These are phyloP conservation scores for Naganishia sp. DNA, from an alignment of 1,284 basidiomycete species.

Conservation along the genomic window DNA sequence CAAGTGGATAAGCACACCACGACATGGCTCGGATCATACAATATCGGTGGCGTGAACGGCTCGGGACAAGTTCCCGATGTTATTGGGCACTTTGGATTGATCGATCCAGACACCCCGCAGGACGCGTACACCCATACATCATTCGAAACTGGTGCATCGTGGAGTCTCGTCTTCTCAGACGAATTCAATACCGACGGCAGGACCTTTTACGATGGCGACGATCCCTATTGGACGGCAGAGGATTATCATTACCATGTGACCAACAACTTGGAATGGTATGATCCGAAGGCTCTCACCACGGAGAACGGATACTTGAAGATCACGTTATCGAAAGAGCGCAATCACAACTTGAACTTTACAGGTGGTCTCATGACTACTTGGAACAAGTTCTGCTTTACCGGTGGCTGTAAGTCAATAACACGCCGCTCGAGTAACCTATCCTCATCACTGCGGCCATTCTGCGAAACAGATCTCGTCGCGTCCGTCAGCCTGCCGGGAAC, in stretches of 20 bases:
- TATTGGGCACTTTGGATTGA: constrained; percentile 49
- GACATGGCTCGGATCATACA: constrained; percentile 56
- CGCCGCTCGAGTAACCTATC: neutral
- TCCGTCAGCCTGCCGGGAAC: constrained; percentile 71
- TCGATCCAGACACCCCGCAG: constrained; percentile 70
- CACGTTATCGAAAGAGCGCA: constrained; percentile 60
- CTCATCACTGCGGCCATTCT: neutral
- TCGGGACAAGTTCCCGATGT: constrained; percentile 57
- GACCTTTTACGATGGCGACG: constrained; percentile 61
- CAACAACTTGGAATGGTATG: constrained; percentile 74
- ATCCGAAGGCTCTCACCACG: constrained; percentile 61
- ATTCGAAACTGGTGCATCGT: constrained; percentile 68
- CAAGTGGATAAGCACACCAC: constrained; percentile 45
- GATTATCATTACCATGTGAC: constrained; percentile 67
- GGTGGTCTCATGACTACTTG: constrained; percentile 68
- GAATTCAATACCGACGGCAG: constrained; percentile 80
- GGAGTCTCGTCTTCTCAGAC: constrained; percentile 84
- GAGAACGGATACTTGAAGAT: constrained; percentile 71
- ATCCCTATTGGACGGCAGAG: constrained; percentile 61
- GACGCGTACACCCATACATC: constrained; percentile 61
- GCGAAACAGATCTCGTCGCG: constrained; percentile 28
- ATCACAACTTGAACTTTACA: constrained; percentile 73
- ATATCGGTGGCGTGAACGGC: constrained; percentile 72
- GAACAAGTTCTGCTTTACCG: constrained; percentile 94
- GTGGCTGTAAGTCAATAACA: constrained; percentile 59